These are phyloP conservation scores for Pleurotus giganteus DNA, from an alignment of 768 basidiomycete species.

Conservation along the genomic window DNA sequence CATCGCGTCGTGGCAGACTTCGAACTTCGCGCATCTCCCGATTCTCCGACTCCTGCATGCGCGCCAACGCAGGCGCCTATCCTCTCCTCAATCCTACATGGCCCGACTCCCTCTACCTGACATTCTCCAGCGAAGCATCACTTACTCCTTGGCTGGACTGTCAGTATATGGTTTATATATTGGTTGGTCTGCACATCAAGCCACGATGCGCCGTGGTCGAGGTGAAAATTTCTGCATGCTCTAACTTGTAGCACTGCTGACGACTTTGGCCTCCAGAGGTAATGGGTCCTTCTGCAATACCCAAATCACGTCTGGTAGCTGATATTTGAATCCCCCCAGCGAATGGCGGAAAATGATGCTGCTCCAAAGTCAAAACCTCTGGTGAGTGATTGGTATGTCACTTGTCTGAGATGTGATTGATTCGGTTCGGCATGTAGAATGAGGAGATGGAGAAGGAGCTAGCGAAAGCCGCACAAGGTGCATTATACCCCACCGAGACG, in stretches of 20 bases:
- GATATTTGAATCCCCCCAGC: background rate
- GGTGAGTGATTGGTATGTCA: constrained; percentile 14
- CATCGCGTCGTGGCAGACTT: too few relatives aligned
- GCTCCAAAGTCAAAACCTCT: constrained; percentile 20
- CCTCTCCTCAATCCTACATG: too few relatives aligned
- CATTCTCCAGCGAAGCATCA: constrained; percentile 52
- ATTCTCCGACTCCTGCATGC: constrained; percentile 12
- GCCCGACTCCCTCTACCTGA: constrained; percentile 35
- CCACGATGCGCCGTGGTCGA: constrained; percentile 53
- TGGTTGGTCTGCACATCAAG: constrained; percentile 50
- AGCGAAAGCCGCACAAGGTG: constrained; percentile 40
- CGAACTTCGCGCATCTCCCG: too few relatives aligned
- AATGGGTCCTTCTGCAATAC: background rate
- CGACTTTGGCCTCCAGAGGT: background rate
- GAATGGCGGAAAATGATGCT: constrained; percentile 13
- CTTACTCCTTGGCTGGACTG: constrained; percentile 50
- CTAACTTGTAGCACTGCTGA: background rate
- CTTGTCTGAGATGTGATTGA: constrained; percentile 6
- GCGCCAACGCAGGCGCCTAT: too few relatives aligned
- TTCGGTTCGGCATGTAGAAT: constrained; percentile 23
- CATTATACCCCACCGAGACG: constrained; percentile 7
- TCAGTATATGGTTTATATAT: constrained; percentile 52
- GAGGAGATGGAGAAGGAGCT: constrained; percentile 37
- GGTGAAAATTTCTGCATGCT: constrained; percentile 36
- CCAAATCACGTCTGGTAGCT: background rate